Base-by-base conservation (phyloP, 2,329 filamentous ascomycete genomes). In the Hymenoscyphus infarciens region DNA sequence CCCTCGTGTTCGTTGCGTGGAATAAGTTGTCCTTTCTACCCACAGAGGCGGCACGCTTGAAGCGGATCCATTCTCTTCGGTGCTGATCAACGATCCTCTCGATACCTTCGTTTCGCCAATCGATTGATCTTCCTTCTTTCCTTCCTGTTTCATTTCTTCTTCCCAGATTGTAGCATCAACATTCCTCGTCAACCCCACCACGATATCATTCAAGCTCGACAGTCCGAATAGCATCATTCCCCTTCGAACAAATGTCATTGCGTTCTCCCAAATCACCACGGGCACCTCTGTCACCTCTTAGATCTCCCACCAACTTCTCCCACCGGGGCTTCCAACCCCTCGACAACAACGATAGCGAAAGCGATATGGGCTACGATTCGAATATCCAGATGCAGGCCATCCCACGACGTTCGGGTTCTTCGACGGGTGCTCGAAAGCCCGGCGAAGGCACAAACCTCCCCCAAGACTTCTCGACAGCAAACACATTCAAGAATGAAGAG, bases 381-480 rank as follows among this genome's bases (percentile, higher is more conserved):
- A 81, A 79, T 59, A 87, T 87, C 56, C 83, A 83, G 22, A 80
- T 87, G 62, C 79, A 79, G 15, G 76, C 78, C 55, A 81, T 89
- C 67, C 79, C 71, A 87, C 82, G 42, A 25, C 55, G 60, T 4
- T 62, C 45, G 27, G 39, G 73, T 65, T 84, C 81, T 64, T 84
- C 81, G 6, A 82, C 80, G 2, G 84, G 86, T 53, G 80, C 81
- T 59, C 77, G 82, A 64, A 82, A 80, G 72, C 73, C 76, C 27
- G 77, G 75, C 42, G 78, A 79, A 68, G 76, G 72, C 64, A 60
- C 57, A 38, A 56, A 63, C 29, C 13, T 57, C 39, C 56, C 60
- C 27, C 22, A 19, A 11, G 56, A 62, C 19, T 42, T 59, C 16
- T 39, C 56, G 11, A 54, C 33, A 13, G 6, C 56, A 15, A 58